Base-by-base conservation (phyloP, 768 basidiomycete species). In the Rhodocollybia butyracea region DNA sequence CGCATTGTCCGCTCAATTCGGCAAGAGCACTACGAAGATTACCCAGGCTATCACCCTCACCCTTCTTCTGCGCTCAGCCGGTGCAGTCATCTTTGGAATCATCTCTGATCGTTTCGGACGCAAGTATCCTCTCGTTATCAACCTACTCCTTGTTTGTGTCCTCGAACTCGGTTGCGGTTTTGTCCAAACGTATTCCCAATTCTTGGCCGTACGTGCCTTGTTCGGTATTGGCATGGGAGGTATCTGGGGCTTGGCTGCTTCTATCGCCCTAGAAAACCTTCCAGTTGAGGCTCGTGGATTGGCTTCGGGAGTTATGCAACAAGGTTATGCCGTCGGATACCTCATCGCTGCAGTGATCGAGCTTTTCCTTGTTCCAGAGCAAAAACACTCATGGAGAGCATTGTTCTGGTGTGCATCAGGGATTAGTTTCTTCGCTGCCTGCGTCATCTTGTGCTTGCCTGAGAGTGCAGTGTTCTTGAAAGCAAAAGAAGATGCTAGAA, bases 141-240 rank as follows among this genome's bases (percentile, higher is more conserved):
- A 94, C 66, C 76, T 95, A 21, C 42, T 92, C 24, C 65, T 94
- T 45, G 81, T 92, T 58, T 76, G 81, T 13, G 66, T 80, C 4
- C 81, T 97, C 51, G 85, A 94, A 63, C 81, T 97, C 22, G 89
- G 85, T 0, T 84, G 85, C 1, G 86, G 90, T 26, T 98, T 95
- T 70, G 84, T 85, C 40, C 77, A 86, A 17, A 91, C 85, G 0
- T 98, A 83, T 71, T 30, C 57, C 0, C 77, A 87, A 58, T 98
- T 98, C 74, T 81, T 98, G 24, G 93, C 81, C 15, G 76, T 93
- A 5, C 81, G 94, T 5, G 81, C 86, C 2, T 76, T 97, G 41
- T 95, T 94, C 65, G 92, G 92, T 57, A 81, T 94, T 48, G 87
- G 85, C 1, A 92, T 94, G 91, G 91, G 91, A 31, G 91, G 91